phyloP scores from a whole-genome alignment of 176 grass and related monocot genomes.

The barley (Hordeum vulgare) region MorexV3_pseudomolecules_assembly NC_058523.1:317559795-317560294 shows the following conservation, averaged over 20 bases:
- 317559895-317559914: constrained; percentile 50
- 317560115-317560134: constrained; percentile 94
- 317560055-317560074: constrained; percentile 79
- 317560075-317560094: constrained; percentile 99
- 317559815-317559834: constrained; percentile 99
- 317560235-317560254: constrained; percentile 81
- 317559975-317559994: constrained; percentile 98
- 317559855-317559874: constrained; percentile 1
- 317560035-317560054: constrained; percentile 70
- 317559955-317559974: constrained; percentile 98
- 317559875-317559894: background rate
- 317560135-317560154: constrained; percentile 50
- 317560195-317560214: background rate
- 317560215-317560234: background rate
- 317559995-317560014: constrained; percentile 76
- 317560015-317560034: constrained; percentile 75
- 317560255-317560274: constrained; percentile 91
- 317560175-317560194: background rate
- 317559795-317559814: constrained; percentile 94
- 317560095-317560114: constrained; percentile 96
- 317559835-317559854: constrained; percentile 24
- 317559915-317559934: constrained; percentile 94
- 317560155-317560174: background rate
- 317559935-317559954: constrained; percentile 89
- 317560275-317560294: constrained; percentile 96